These are phyloP conservation scores for Talaromyces sp. DNA, from an alignment of 2,329 filamentous ascomycete genomes.

Conservation along the genomic window DNA sequence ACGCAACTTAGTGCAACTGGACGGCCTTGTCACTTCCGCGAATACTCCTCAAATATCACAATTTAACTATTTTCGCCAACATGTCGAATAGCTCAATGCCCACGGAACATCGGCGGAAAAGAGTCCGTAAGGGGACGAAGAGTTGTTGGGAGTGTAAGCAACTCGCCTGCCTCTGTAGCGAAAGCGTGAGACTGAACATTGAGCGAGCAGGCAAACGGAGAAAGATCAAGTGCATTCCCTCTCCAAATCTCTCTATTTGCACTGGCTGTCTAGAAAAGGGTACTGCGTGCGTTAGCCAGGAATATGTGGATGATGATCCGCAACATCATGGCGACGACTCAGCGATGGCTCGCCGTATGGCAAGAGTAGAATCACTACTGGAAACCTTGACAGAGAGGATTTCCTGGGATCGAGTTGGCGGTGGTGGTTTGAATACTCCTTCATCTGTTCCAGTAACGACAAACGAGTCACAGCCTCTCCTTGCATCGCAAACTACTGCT, in stretches of 20 bases:
- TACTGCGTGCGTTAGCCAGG: not conserved
- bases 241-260: not conserved
- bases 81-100: not conserved
- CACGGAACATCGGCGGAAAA: not conserved
- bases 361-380: constrained; percentile 23
- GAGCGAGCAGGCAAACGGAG: not conserved
- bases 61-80: not conserved
- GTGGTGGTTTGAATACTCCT: not conserved
- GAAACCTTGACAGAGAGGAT: constrained; percentile 20
- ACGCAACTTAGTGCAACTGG: not conserved
- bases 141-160: constrained; percentile 4
- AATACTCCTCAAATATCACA: not conserved
- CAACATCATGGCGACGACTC: constrained; percentile 4
- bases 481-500: not conserved
- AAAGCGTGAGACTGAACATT: not conserved
- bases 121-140: constrained; percentile 1
- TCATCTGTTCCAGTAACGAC: not conserved
- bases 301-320: not conserved
- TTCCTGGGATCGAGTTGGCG: not conserved
- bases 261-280: not conserved
- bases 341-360: not conserved
- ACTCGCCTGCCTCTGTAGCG: not conserved
- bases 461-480: not conserved
- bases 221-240: not conserved
- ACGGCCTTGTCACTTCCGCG: not conserved